Conservation (phyloP, 176 grass and related monocot genomes). For the Leersia perrieri region DNA sequence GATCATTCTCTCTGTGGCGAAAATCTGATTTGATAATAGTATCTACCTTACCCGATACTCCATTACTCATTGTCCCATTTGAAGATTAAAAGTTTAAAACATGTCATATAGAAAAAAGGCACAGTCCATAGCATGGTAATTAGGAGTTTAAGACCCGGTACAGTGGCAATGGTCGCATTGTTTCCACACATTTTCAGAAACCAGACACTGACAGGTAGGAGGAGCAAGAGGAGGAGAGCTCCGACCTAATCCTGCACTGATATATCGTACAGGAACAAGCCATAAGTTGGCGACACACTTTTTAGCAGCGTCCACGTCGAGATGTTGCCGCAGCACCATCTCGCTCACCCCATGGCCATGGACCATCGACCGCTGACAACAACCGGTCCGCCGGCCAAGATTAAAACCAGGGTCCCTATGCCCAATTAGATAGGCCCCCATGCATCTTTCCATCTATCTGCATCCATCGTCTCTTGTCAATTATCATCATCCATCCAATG, state of each 20-base stretch:
- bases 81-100: not conserved
- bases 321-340: slow-evolving; percentile 9
- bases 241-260: not conserved
- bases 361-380: slow-evolving; percentile 11
- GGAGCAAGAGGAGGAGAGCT: not conserved
- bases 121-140: too few species aligned
- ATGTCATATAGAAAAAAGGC: not conserved
- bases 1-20: not conserved
- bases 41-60: too few species aligned
- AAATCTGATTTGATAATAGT: not conserved
- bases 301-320: not conserved
- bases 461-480: not conserved
- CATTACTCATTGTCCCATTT: not conserved
- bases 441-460: not conserved
- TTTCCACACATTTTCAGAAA: not conserved
- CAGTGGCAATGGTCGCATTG: not conserved
- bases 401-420: slow-evolving; percentile 8
- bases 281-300: not conserved
- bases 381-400: not conserved
- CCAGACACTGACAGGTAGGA: not conserved
- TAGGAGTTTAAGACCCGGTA: not conserved
- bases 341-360: not conserved
- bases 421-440: not conserved
- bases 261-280: not conserved
- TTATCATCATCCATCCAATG: not conserved